Base-by-base conservation (phyloP, 352 stramenopile genomes). In the Pythium periplocum region DNA sequence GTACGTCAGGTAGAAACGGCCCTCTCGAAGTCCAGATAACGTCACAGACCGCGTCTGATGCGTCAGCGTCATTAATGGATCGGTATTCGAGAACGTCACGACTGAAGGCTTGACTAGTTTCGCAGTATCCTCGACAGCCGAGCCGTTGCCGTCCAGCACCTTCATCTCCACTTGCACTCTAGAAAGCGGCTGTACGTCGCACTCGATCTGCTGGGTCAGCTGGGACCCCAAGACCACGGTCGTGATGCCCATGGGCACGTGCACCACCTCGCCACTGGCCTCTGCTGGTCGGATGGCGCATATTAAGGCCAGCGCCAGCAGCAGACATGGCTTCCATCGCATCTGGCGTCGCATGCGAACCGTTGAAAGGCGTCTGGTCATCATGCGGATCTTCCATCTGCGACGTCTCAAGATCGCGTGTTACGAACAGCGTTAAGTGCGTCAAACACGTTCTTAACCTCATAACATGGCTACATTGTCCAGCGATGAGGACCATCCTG, bases 1-100 rank as follows among this genome's bases (percentile, higher is more conserved):
- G 59, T 85, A 90, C 44, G 72, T 71, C 7, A 90, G 59, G 48
- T 85, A 85, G 61, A 79, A 90, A 3, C 76, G 64, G 0, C 79
- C 75, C 12, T 67, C 48, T 2, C 46, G 48, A 10, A 39, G 51
- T 0, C 79, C 79, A 45, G 62, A 71, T 31, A 90, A 40, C 37
- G 61, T 74, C 41, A 90, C 76, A 38, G 58, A 61, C 6, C 72
- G 62, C 33, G 64, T 68, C 45, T 75, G 66, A 12, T 55, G 55
- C 38, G 51, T 38, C 6, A 36, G 37, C 26, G 17, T 11, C 31
- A 51, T 62, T 6, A 70, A 47, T 47, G 69, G 73, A 41, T 32
- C 12, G 26, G 45, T 37, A 44, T 63, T 69, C 44, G 48, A 48
- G 51, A 87, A 87, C 7, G 59, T 51, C 0, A 87, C 53, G 6